These are phyloP conservation scores for Plenodomus tracheiphilus DNA, from an alignment of 2,329 filamentous ascomycete species.

Conservation along the genomic window DNA sequence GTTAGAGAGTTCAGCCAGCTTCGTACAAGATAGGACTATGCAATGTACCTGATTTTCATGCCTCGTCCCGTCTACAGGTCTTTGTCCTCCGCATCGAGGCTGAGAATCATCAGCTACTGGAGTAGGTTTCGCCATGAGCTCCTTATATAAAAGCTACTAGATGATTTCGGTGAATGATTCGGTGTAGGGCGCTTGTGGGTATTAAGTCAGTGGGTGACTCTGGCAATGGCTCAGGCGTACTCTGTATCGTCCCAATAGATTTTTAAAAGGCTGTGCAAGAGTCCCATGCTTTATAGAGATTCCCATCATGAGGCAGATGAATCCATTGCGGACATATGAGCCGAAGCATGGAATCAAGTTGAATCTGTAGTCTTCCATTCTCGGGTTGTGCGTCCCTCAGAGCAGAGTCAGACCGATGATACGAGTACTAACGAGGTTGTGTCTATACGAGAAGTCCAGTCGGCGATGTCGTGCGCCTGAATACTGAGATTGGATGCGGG, in stretches of 20 bases:
- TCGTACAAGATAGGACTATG: too few relatives aligned
- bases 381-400: background rate
- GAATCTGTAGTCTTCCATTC: background rate
- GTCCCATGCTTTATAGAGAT: background rate
- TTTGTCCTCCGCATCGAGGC: constrained; percentile 20
- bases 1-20: constrained; percentile 1
- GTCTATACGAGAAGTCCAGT: constrained; percentile 1
- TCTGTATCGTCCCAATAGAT: too few relatives aligned
- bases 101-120: constrained; percentile 10
- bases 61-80: background rate
- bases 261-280: too few relatives aligned
- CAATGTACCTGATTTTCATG: constrained; percentile 4
- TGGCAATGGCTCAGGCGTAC: background rate
- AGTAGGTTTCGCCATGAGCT: constrained; percentile 16
- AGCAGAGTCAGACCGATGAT: background rate
- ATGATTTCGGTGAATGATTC: background rate
- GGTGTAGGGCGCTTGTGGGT: background rate
- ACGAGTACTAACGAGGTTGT: constrained; percentile 5
- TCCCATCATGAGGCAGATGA: background rate
- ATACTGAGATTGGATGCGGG: background rate
- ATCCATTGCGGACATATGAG: background rate
- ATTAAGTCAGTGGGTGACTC: background rate
- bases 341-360: background rate
- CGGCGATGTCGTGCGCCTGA: constrained; percentile 2
- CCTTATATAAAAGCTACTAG: background rate